These are phyloP conservation scores for Neurospora sp. DNA, from an alignment of 2,329 filamentous ascomycete species.

Conservation along the genomic window DNA sequence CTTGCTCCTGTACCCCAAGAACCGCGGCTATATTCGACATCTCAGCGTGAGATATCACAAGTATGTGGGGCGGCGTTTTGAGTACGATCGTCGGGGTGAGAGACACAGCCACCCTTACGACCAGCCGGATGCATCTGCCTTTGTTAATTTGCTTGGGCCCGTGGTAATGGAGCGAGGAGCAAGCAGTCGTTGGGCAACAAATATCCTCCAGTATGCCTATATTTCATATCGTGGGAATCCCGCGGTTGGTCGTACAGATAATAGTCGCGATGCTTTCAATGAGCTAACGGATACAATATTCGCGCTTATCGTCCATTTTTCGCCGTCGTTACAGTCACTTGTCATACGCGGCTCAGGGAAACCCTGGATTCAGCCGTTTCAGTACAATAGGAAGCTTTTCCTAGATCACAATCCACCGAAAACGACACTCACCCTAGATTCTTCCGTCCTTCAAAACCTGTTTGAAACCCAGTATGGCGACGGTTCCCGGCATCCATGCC, in stretches of 20 bases:
- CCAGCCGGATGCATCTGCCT: not conserved
- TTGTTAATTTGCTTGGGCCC: not conserved
- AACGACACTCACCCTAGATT: not conserved
- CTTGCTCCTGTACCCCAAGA: not conserved
- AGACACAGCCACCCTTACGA: not conserved
- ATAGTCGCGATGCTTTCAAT: not conserved
- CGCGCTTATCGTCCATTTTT: not conserved
- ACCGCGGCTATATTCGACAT: not conserved
- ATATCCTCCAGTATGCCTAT: not conserved
- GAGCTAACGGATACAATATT: not conserved
- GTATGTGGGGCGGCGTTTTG: not conserved
- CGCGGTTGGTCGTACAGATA: no score
- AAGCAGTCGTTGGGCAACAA: not conserved
- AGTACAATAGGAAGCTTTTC: rapidly evolving
- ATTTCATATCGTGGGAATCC: not conserved
- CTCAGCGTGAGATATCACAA: not conserved
- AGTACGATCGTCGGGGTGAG: not conserved
- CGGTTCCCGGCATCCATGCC: not conserved
- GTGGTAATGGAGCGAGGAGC: not conserved
- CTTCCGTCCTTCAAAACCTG: not conserved
- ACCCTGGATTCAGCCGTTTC: not conserved
- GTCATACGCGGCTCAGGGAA: not conserved
- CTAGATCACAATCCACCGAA: not conserved
- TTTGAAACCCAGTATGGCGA: no score
- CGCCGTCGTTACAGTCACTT: not conserved